A percentile compares a stretch with the other conserved stretches of the same genome.
Evolutionary conservation across 176 grass and related monocot species (phyloP).

Genomic region (Avena atlantica): DNA sequence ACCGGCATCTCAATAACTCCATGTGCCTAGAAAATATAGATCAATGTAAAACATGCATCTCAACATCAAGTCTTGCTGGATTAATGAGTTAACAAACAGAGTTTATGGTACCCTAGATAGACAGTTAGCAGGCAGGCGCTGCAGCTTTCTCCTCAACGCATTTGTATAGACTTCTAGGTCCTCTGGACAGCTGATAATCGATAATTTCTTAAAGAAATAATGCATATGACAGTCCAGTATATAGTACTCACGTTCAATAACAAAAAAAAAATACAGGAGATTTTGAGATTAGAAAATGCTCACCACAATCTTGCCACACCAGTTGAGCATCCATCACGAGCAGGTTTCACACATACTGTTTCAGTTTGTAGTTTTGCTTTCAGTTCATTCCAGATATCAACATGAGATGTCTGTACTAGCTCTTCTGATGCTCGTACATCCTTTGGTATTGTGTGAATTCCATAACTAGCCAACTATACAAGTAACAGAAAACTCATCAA

Average conservation of each 20-base stretch:
- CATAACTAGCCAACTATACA: conserved; percentile 65
- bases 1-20: conserved; percentile 94
- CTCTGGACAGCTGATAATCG: conserved; percentile 59
- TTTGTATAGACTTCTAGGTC: conserved; percentile 84
- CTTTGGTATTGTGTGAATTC: conserved; percentile 88
- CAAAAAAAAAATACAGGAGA: neutral
- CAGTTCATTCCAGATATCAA: conserved; percentile 72
- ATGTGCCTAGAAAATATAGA: conserved; percentile 68
- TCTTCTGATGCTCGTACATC: conserved; percentile 67
- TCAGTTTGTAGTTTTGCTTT: conserved; percentile 59
- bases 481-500: conserved; percentile 31
- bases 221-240: conserved; percentile 19
- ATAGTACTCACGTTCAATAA: neutral
- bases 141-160: conserved; percentile 58
- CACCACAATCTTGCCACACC: conserved; percentile 96
- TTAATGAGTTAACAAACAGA: conserved; percentile 16
- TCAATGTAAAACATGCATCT: conserved; percentile 39
- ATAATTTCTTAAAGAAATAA: conserved; percentile 12
- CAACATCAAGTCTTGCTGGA: neutral
- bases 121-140: conserved; percentile 82
- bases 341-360: conserved; percentile 92
- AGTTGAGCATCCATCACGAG: conserved; percentile 95
- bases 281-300: conserved; percentile 33
- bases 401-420: conserved; percentile 51
- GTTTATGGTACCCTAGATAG: conserved; percentile 71